Conservation (phyloP, 2,329 filamentous ascomycete genomes). For the Neonectria ditissima region DNA sequence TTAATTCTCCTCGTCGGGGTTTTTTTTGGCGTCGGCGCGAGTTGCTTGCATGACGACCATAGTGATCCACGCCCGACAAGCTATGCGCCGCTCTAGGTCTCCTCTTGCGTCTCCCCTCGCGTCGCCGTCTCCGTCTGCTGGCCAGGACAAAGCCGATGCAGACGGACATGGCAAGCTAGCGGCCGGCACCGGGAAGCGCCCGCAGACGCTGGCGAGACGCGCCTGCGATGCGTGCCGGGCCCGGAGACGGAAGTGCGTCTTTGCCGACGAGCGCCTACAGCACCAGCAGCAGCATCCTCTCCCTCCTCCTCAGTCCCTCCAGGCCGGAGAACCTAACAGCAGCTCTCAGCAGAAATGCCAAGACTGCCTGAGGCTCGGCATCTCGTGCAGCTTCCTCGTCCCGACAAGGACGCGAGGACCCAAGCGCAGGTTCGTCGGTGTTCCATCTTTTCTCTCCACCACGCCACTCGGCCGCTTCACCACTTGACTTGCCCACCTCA, state of each 20-base stretch:
- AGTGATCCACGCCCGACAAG: neutral
- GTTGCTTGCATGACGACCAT: neutral
- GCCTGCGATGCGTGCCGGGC: conserved; percentile 44
- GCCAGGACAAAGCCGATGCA: neutral
- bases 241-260: conserved; percentile 39
- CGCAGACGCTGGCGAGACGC: conserved; percentile 34
- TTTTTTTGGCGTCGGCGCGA: neutral
- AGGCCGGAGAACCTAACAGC: neutral
- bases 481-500: neutral
- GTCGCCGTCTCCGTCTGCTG: conserved; percentile 8
- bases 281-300: too few relatives aligned
- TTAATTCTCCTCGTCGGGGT: conserved; percentile 27
- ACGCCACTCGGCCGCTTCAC: neutral
- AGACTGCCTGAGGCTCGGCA: conserved; percentile 36
- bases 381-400: conserved; percentile 39
- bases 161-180: neutral
- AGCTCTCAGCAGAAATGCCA: conserved; percentile 18
- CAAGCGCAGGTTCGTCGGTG: conserved; percentile 34
- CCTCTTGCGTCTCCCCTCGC: conserved; percentile 5
- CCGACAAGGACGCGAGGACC: conserved; percentile 42
- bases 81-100: conserved; percentile 21
- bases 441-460: neutral
- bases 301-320: conserved; percentile 22
- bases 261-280: conserved; percentile 20
- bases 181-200: neutral